Conservation (phyloP, 1,284 basidiomycete genomes). For the Phlebopus sp. region DNA sequence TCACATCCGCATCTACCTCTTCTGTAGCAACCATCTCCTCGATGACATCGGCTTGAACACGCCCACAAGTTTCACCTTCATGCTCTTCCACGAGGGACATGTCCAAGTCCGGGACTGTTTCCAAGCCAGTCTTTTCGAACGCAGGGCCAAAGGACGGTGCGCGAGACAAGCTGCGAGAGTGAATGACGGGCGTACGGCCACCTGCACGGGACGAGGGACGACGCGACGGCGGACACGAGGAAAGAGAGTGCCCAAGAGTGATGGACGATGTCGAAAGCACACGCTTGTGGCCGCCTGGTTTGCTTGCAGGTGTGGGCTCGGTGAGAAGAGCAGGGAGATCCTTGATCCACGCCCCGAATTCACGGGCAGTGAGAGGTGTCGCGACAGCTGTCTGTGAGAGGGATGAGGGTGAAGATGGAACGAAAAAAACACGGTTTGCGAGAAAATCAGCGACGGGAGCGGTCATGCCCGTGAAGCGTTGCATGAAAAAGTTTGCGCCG, state of each 20-base stretch:
- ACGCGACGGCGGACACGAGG: constrained; percentile 63
- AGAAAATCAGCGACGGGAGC: constrained; percentile 84
- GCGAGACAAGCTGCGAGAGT: constrained; percentile 53
- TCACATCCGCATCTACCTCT: constrained; percentile 34
- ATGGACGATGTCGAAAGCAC: constrained; percentile 54
- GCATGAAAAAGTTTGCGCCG: constrained; percentile 84
- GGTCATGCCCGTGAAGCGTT: constrained; percentile 92
- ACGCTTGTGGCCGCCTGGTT: constrained; percentile 43
- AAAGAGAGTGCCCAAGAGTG: constrained; percentile 59
- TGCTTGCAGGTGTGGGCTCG: constrained; percentile 19
- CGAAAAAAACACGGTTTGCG: constrained; percentile 83
- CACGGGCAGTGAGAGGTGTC: constrained; percentile 72
- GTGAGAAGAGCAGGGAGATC: constrained; percentile 71
- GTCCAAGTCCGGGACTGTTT: constrained; percentile 29
- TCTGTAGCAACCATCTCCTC: constrained; percentile 38
- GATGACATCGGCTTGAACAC: constrained; percentile 22
- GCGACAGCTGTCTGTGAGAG: constrained; percentile 35
- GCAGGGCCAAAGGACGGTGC: constrained; percentile 58
- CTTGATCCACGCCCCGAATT: constrained; percentile 86
- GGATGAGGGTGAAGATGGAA: constrained; percentile 45
- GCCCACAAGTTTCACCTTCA: constrained; percentile 13
- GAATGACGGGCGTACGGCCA: constrained; percentile 50
- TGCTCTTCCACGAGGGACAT: constrained; percentile 20
- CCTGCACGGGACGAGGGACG: constrained; percentile 62
- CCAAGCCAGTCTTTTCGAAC: constrained; percentile 39